phyloP scores from a whole-genome alignment of 345 rosid genomes.

The Dipteronia sinensis region DNA sequence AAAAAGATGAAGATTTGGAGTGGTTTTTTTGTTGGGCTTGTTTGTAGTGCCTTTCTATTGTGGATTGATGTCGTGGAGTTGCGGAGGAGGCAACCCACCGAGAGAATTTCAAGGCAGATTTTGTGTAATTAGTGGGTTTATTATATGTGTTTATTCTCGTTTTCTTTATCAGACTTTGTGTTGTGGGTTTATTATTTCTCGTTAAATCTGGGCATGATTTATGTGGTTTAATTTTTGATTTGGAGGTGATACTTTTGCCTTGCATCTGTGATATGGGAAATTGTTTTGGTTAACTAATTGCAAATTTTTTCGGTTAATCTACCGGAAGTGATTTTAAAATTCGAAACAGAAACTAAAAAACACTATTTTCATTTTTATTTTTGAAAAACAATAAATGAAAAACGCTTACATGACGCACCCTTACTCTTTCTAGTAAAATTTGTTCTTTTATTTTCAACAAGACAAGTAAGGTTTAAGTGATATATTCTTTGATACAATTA shows the following conservation, averaged over 20 bases:
- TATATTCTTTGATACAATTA: too few species aligned
- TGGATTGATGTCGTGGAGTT: constrained; percentile 54
- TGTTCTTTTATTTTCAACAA: too few species aligned
- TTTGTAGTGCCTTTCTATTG: constrained; percentile 37
- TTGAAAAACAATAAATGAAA: too few species aligned
- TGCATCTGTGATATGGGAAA: background rate
- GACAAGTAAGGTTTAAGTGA: too few species aligned
- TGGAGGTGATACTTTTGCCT: background rate
- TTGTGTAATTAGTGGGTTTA: background rate
- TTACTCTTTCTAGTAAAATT: too few species aligned
- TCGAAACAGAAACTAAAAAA: too few species aligned
- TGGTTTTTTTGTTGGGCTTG: constrained; percentile 48
- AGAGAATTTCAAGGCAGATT: constrained; percentile 80
- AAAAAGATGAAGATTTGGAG: constrained; percentile 52
- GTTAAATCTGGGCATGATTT: background rate
- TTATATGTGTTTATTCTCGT: constrained; percentile 8
- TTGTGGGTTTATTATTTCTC: background rate
- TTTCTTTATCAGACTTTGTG: background rate
- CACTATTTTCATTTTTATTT: too few species aligned
- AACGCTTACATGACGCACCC: too few species aligned
- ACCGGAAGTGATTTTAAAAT: too few species aligned
- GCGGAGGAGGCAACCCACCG: constrained; percentile 73
- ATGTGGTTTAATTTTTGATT: background rate
- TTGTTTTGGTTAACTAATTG: background rate
- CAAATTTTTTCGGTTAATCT: too few species aligned